phyloP scores from a whole-genome alignment of 345 rosid genomes.

The Linum lewisii region DNA sequence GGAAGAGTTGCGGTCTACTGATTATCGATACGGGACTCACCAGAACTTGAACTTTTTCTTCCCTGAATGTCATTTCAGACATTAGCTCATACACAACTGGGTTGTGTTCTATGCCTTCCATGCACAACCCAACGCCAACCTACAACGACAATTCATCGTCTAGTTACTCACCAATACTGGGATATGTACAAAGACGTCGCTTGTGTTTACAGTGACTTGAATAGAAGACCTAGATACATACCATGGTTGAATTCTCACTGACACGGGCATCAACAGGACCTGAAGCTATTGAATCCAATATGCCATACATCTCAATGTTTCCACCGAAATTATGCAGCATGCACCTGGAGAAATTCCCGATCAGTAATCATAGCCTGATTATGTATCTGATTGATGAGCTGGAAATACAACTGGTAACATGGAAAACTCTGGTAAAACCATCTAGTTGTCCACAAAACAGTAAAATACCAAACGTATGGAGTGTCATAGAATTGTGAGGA shows the following conservation, averaged over 20 bases:
- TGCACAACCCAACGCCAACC: conserved; percentile 98
- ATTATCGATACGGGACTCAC: conserved; percentile 32
- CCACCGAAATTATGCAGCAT: conserved; percentile 94
- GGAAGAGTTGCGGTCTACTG: too few relatives aligned
- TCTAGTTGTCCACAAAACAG: conserved; percentile 3
- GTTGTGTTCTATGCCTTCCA: conserved; percentile 97
- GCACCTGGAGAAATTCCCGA: conserved; percentile 47
- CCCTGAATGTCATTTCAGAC: conserved; percentile 92
- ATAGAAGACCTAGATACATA: conserved; percentile 19
- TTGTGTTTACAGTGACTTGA: neutral
- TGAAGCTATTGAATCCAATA: conserved; percentile 63
- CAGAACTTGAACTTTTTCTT: conserved; percentile 53
- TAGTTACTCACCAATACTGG: neutral
- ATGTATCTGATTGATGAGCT: neutral
- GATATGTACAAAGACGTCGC: neutral
- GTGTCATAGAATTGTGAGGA: conserved; percentile 85
- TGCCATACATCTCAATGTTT: conserved; percentile 88
- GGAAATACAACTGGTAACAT: conserved; percentile 1
- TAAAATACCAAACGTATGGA: conserved; percentile 77
- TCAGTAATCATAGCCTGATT: conserved; percentile 1
- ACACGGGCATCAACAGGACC: conserved; percentile 75
- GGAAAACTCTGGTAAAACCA: too few relatives aligned
- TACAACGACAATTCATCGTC: conserved; percentile 13
- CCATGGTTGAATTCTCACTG: conserved; percentile 87
- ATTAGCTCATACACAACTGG: conserved; percentile 83